These are phyloP conservation scores for Globisporangium acanthophoron DNA, from an alignment of 352 stramenopile genomes.

Conservation along the genomic window DNA sequence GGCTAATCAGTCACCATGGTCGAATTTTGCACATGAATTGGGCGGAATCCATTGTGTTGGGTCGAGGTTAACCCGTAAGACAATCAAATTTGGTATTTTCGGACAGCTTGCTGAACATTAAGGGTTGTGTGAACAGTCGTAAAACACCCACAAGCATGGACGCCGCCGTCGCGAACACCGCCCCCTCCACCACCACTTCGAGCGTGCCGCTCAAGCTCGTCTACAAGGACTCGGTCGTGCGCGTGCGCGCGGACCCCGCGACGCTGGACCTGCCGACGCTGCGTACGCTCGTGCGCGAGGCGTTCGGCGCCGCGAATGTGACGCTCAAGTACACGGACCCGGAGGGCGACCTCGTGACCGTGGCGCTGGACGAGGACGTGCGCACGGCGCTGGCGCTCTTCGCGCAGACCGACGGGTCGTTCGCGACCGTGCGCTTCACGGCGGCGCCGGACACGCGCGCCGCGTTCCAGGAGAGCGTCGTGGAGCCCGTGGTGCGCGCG, in stretches of 20 bases:
- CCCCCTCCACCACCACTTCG: not conserved
- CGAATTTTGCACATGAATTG: too few species aligned
- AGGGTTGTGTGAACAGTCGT: not conserved
- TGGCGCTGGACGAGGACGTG: conserved; percentile 60
- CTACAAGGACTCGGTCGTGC: conserved; percentile 73
- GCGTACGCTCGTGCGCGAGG: conserved; percentile 41
- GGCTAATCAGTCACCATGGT: too few species aligned
- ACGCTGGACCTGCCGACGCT: conserved; percentile 42
- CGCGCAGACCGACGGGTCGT: conserved; percentile 20
- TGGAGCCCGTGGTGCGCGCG: conserved; percentile 66
- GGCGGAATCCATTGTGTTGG: too few species aligned
- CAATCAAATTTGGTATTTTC: not conserved
- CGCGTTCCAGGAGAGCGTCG: conserved; percentile 69
- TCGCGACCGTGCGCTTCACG: conserved; percentile 59
- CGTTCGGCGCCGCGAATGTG: conserved; percentile 45
- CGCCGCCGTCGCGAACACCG: not conserved
- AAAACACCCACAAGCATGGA: not conserved
- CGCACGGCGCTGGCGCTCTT: conserved; percentile 58
- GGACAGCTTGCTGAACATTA: too few species aligned
- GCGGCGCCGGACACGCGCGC: conserved; percentile 50
- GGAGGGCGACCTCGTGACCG: conserved; percentile 61
- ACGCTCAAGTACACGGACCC: conserved; percentile 77
- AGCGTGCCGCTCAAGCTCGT: conserved; percentile 68
- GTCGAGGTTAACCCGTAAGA: not conserved
- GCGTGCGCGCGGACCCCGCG: conserved; percentile 52